Percentiles rank a stretch among this genome's conserved stretches.
Evolutionary conservation across 139 green algal species (phyloP).

Genomic region (Closterium sp.): DNA sequence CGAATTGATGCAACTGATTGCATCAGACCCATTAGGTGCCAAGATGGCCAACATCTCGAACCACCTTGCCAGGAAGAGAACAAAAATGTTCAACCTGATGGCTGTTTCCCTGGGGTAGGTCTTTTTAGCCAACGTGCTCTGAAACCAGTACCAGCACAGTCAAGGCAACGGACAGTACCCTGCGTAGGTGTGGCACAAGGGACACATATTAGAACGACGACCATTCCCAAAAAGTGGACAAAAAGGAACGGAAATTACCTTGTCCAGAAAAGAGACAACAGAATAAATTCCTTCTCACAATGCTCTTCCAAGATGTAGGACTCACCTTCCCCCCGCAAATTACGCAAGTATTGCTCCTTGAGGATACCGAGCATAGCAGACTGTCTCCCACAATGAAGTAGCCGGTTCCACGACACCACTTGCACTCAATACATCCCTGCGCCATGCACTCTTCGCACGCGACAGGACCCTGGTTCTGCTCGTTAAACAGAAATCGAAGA

Average conservation of each 20-base stretch:
- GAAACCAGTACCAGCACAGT: conserved; percentile 39
- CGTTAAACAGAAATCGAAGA: neutral
- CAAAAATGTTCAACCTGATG: neutral
- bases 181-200: conserved; percentile 14
- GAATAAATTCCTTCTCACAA: neutral
- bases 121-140: conserved; percentile 16
- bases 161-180: conserved; percentile 19
- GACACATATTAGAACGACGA: neutral
- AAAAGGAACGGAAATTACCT: too few relatives aligned
- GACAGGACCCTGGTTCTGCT: conserved; percentile 25
- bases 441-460: conserved; percentile 23
- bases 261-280: neutral
- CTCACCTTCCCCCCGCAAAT: conserved; percentile 34
- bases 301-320: neutral
- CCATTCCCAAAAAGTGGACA: too few relatives aligned
- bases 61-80: neutral
- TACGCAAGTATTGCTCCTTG: conserved; percentile 3
- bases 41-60: neutral
- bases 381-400: conserved; percentile 37
- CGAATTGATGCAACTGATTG: neutral
- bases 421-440: conserved; percentile 28
- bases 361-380: conserved; percentile 27
- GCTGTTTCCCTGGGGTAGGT: neutral
- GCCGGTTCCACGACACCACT: conserved; percentile 22
- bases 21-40: neutral